Base-by-base conservation (phyloP, 2,329 filamentous ascomycete species). In the Aspergillus tamarii region DNA sequence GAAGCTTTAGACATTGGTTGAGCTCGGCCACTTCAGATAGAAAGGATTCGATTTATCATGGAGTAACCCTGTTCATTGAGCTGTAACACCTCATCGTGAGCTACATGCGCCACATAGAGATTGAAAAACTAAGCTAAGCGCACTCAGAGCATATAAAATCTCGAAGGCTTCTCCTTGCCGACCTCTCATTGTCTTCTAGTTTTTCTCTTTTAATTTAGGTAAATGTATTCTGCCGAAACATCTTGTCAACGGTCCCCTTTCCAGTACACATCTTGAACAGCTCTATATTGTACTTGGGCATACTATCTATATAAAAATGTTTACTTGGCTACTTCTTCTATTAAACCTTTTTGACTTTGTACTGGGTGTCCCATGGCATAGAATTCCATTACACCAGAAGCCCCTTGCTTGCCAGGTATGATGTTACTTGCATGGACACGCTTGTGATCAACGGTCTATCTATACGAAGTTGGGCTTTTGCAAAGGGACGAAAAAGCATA, bases 141-240 rank as follows among this genome's bases (percentile, higher is more conserved):
- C 3, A 8, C 21, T 4, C 11, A 10, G 23, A 14, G 19, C 12
- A 48, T 48, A 28, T 48, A 48, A 48, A 8, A 16, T 6, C 14
- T 9, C 16, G 19, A 16, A 5, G 0, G 1, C 36, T 41, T 0
- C 16, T 23, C 2, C 4, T 28, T 48, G 3, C 3, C 3, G 11
- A 48, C 3, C 2, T 28, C 45, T 14, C 23, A 1, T 28, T 26
- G 7, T 4, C 21, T 16, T 26, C 14, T 16, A 26, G 26, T 26
- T 26, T 26, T 4, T 26, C 26, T 26, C 26, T 26, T 26, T 26
- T 26, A 26, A 4, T 26, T 26, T 26, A 26, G 26, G 26, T 26
- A 26, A 26, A 26, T 2, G 26, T 2, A 26, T 26, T 26, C 26
- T n/a, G n/a, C n/a, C n/a, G n/a, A n/a, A 21, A 23, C 6, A 45